Evolutionary conservation across 768 basidiomycete genomes (phyloP).

Genomic region (Pisolithus sp.): DNA sequence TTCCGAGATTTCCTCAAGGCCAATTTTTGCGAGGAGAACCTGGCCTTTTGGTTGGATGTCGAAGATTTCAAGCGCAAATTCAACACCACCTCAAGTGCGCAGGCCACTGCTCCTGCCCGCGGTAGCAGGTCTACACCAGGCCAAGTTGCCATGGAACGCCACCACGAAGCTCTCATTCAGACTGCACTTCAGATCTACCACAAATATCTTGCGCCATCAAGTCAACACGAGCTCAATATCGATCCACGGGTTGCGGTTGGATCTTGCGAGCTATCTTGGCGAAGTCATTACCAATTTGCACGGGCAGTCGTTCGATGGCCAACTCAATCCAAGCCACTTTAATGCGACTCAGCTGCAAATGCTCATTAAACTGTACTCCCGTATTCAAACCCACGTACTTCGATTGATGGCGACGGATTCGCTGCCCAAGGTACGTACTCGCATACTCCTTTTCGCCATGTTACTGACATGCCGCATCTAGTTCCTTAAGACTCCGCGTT

Average conservation of each 20-base stretch:
- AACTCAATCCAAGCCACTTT: constrained; percentile 80
- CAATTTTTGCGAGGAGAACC: constrained; percentile 98
- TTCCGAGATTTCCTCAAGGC: constrained; percentile 92
- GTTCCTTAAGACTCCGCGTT: constrained; percentile 87
- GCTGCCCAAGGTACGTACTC: constrained; percentile 73
- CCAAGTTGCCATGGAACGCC: constrained; percentile 90
- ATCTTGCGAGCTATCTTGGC: constrained; percentile 88
- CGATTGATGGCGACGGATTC: constrained; percentile 98
- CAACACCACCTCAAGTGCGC: constrained; percentile 88
- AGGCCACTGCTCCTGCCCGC: constrained; percentile 46
- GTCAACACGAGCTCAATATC: constrained; percentile 95
- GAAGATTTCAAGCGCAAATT: constrained; percentile 96
- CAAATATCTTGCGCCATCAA: constrained; percentile 92
- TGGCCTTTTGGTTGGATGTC: constrained; percentile 96
- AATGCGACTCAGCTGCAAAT: constrained; percentile 94
- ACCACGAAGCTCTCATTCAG: constrained; percentile 91
- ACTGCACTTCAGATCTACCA: constrained; percentile 93
- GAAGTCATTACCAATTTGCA: constrained; percentile 77
- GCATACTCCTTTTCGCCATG: constrained; percentile 5
- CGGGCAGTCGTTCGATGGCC: constrained; percentile 73
- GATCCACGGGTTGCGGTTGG: constrained; percentile 94
- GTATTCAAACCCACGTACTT: constrained; percentile 96
- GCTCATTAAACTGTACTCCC: constrained; percentile 89
- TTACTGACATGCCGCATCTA: constrained; percentile 22
- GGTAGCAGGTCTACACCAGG: constrained; percentile 53